Evolutionary conservation across 331 rosid genomes (phyloP), one percentile per base, ranked within the genome.

Genomic region (Cydonia oblonga): DNA sequence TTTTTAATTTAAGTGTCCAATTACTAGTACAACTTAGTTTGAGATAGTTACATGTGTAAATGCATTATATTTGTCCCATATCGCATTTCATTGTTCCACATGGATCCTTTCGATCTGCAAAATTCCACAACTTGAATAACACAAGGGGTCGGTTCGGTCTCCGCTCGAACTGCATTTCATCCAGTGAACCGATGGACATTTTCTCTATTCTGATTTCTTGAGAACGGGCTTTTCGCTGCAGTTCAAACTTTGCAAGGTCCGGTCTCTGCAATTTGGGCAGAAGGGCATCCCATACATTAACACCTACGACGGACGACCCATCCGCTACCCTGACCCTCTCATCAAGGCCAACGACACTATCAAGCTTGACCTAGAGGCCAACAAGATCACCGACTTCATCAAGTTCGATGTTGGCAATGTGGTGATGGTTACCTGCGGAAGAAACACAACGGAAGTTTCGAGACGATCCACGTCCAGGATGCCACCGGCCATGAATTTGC

Each of bases 331-430:
- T 9, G 85, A 84, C 57, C 87, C 85, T 16, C 77, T 84, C 57
- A 84, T 81, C 81, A 84, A 75, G 72, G 87, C 87, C 5, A 84
- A 84, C 3, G 87, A 84, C 77, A 81, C 83, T 7, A 75, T 84
- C 69, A 84, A 84, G 87, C 79, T 84, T 7, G 87, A 84, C 77
- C 81, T 84, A 5, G 85, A 81, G 56, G 54, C 64, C 15, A 84
- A 84, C 85, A 84, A 81, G 70, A 81, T 81, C 23, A 35, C 65
- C 1, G 79, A 81, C 46, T 84, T 78, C 85, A 84, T 84, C 38
- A 84, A 84, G 83, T 81, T 84, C 24, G 81, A 84, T 32, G 87
- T 81, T 7, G 87, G 87, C 20, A 84, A 84, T 24, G 85, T 84
- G 3, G 85, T 84, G 19, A 81, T 84, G 87, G 87, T 84, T n/a